phyloP scores from a whole-genome alignment of 1,284 basidiomycete genomes.

The Salmacisia buchloeana region DNA sequence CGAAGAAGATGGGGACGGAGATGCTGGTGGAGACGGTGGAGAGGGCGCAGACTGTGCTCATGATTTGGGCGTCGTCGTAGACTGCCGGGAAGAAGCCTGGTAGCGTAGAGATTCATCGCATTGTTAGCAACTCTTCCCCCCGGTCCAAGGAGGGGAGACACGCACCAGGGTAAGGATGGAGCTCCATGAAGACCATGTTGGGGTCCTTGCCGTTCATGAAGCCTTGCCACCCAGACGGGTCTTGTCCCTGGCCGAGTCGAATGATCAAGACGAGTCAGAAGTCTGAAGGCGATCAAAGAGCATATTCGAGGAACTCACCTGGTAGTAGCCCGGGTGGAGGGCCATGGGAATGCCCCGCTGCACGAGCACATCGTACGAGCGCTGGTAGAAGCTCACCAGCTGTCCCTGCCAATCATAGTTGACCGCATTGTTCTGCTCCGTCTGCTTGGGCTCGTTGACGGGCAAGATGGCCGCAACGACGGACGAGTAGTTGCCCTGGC shows the following conservation, averaged over 20 bases:
- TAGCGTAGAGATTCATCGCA: no score
- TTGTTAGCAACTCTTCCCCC: no score
- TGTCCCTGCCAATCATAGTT: constrained; percentile 9
- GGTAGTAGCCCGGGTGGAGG: constrained; percentile 41
- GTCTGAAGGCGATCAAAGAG: no score
- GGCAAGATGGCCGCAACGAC: constrained; percentile 37
- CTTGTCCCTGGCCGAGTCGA: no score
- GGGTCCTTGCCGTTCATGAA: constrained; percentile 39
- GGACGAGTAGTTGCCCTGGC: constrained; percentile 34
- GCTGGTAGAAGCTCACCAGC: constrained; percentile 27
- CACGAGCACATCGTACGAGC: constrained; percentile 22
- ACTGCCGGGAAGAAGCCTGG: constrained; percentile 1
- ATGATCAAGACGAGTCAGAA: no score
- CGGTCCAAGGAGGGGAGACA: no score
- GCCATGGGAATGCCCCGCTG: constrained; percentile 31
- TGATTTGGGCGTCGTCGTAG: constrained; percentile 14
- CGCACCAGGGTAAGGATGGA: constrained; percentile 47
- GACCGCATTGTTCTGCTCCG: constrained; percentile 13
- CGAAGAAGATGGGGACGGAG: constrained; percentile 36
- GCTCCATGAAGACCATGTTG: constrained; percentile 37
- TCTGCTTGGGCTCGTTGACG: constrained; percentile 42
- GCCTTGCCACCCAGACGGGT: constrained; percentile 19
- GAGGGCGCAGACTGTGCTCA: constrained; percentile 30
- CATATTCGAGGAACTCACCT: no score
- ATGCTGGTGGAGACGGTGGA: constrained; percentile 17